phyloP scores from a whole-genome alignment of 2,329 filamentous ascomycete species.

The Cyphellophora attinorum region DNA sequence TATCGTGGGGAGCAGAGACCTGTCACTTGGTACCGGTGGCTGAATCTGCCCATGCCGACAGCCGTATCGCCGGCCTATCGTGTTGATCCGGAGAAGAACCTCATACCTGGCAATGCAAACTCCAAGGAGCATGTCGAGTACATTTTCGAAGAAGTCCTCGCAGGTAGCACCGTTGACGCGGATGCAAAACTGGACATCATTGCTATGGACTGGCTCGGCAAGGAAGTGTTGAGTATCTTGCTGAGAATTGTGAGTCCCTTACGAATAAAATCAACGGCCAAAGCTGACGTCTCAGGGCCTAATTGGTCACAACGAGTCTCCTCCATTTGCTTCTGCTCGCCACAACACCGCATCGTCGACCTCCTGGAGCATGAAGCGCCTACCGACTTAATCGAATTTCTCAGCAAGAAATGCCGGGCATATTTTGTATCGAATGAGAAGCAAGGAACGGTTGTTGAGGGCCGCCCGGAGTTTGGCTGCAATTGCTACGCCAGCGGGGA shows the following conservation, averaged over 20 bases:
- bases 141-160: conserved; percentile 56
- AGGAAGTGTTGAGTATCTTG: conserved; percentile 49
- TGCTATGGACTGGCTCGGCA: conserved; percentile 58
- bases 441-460: conserved; percentile 44
- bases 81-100: conserved; percentile 49
- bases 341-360: conserved; percentile 23
- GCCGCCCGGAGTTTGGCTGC: conserved; percentile 48
- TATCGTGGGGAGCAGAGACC: conserved; percentile 54
- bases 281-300: conserved; percentile 23
- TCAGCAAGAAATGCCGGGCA: conserved; percentile 47
- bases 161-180: conserved; percentile 30
- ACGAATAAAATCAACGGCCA: background rate
- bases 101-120: conserved; percentile 50
- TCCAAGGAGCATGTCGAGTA: conserved; percentile 54
- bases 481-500: conserved; percentile 64
- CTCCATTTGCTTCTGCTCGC: conserved; percentile 29
- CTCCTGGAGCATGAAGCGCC: conserved; percentile 18
- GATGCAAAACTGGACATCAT: conserved; percentile 59
- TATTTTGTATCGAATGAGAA: conserved; percentile 49
- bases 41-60: conserved; percentile 51
- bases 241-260: conserved; percentile 40
- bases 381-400: conserved; percentile 21
- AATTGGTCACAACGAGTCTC: conserved; percentile 29
- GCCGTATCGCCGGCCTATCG: conserved; percentile 49
- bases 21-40: conserved; percentile 51